phyloP scores from a whole-genome alignment of 2,329 filamentous ascomycete species.

The Alternaria infectoria region DNA sequence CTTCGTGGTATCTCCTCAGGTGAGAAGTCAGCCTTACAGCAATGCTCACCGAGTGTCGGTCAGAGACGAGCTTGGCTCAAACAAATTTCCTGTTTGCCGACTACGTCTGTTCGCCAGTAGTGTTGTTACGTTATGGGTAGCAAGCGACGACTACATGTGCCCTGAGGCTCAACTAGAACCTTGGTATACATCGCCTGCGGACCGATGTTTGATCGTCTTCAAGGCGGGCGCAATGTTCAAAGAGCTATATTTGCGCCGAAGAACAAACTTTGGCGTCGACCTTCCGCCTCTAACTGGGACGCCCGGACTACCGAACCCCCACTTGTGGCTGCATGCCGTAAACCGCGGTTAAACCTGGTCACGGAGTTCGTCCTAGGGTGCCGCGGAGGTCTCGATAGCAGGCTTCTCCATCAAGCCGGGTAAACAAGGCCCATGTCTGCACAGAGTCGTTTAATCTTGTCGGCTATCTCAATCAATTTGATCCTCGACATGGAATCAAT shows the following conservation, averaged over 20 bases:
- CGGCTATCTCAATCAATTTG: background rate
- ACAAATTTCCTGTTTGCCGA: background rate
- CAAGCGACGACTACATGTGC: background rate
- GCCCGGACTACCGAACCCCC: too few relatives aligned
- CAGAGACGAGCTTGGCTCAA: background rate
- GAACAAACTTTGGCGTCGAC: background rate
- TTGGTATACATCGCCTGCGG: background rate
- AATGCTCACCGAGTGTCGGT: constrained; percentile 1
- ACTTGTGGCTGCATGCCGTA: background rate
- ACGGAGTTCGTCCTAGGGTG: background rate
- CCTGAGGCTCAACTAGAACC: background rate
- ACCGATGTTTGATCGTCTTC: background rate
- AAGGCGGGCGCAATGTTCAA: background rate
- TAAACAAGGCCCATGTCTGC: background rate
- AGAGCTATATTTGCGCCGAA: background rate
- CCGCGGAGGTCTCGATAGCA: background rate
- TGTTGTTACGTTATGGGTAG: background rate
- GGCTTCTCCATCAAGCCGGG: background rate
- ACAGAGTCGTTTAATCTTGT: background rate
- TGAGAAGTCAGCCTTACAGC: constrained; percentile 9
- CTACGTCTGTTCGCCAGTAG: background rate
- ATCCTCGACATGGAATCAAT: background rate
- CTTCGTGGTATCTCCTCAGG: constrained; percentile 2
- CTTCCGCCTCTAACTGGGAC: background rate
- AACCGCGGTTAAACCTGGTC: background rate